Conservation (phyloP, 2,329 filamentous ascomycete species). For the Chalaropsis thielavioides region DNA sequence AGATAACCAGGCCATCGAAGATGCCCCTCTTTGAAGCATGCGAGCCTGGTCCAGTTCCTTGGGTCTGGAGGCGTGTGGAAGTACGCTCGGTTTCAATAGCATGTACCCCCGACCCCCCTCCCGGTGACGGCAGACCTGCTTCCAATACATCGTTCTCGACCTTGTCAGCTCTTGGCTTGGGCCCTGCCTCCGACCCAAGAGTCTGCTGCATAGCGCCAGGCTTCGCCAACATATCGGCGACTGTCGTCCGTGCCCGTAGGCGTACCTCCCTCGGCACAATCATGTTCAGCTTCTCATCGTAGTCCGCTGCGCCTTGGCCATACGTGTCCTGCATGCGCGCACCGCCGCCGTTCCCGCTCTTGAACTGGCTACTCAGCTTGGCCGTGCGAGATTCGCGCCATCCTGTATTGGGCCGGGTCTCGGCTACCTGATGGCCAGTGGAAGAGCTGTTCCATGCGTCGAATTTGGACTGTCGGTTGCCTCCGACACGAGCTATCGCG, state of each 20-base stretch:
- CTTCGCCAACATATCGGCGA: constrained; percentile 38
- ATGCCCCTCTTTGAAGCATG: constrained; percentile 32
- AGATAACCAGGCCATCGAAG: constrained; percentile 59
- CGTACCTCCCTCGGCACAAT: constrained; percentile 32
- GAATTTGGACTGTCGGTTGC: constrained; percentile 35
- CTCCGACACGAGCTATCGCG: constrained; percentile 25
- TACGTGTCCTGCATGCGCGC: constrained; percentile 49
- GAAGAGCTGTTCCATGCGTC: constrained; percentile 61
- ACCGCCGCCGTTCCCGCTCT: constrained; percentile 40
- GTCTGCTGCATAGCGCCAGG: constrained; percentile 8
- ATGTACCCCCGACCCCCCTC: neutral
- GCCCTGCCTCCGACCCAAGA: neutral
- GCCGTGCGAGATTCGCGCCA: constrained; percentile 57
- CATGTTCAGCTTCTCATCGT: constrained; percentile 31
- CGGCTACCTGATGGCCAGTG: constrained; percentile 65
- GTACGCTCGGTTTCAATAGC: neutral
- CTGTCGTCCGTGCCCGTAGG: constrained; percentile 30
- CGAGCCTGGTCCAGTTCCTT: neutral
- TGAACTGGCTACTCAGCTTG: constrained; percentile 59
- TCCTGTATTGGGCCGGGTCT: constrained; percentile 45
- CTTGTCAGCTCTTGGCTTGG: neutral
- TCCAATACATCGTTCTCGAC: neutral
- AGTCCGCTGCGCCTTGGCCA: constrained; percentile 47
- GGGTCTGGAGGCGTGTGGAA: neutral
- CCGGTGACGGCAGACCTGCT: neutral